Base-by-base conservation (phyloP, 352 stramenopile genomes). In the Peronospora destructor region DNA sequence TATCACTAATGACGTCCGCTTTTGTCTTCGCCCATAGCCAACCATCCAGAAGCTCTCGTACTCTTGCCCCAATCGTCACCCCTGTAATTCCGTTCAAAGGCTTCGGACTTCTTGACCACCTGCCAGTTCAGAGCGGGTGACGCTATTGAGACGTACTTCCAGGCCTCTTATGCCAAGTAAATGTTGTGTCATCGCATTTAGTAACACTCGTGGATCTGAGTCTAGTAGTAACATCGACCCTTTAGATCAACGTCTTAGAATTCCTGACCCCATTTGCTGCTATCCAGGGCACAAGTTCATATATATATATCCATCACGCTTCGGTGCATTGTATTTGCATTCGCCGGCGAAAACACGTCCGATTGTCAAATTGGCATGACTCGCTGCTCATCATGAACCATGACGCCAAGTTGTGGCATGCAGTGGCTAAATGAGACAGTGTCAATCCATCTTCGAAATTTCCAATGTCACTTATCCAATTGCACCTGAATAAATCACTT, bases 61-160 rank as follows among this genome's bases (percentile, higher is more conserved):
- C 60, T 26, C 35, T 65, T 5, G 40, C 54, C 26, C 70, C 65
- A 1, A 87, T 87, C 66, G 58, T 94, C 39, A 66, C 70, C 40
- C 85, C 81, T 9, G 76, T 76, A 21, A 87, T 91, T 37, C 82
- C 83, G 12, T 91, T 91, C 57, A 66, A 91, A 10, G 81, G 76
- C 40, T 94, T 94, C 64, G 82, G 82, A 19, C 73, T 94, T 30
- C 74, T 90, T 0, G 82, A 92, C 66, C 92, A 94, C 58, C 71
- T 89, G 56, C 49, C 87, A 91, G 68, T 64, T 94, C 41, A 69
- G 80, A 6, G 89, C 88, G 0, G 94, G 95, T 7, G 94, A 98
- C 52, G 88, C 94, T 29, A 98, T 98, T 49, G 94, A 98, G 64
- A 83, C 83, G 30, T 82, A 93, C 39, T 84, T 98, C 38, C 93